Percentiles rank a stretch among this genome's conserved stretches.
phyloP scores from a whole-genome alignment of 306 rosid genomes.

The Casuarina cunninghamiana region DNA sequence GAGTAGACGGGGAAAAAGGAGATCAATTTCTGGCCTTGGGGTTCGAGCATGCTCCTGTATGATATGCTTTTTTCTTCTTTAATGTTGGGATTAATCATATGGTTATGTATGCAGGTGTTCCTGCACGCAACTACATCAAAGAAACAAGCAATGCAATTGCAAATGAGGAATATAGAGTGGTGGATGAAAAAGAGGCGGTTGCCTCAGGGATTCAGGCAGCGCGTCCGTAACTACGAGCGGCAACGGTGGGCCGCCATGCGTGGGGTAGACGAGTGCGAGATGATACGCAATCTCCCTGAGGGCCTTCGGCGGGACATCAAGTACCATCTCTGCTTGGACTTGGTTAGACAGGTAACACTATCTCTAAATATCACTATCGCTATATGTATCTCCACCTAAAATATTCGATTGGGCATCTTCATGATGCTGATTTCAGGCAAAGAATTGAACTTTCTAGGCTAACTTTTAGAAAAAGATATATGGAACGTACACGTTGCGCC shows the following conservation, averaged over 20 bases:
- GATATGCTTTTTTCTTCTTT: too few species aligned
- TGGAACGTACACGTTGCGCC: too few species aligned
- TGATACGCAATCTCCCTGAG: constrained; percentile 79
- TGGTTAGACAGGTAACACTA: constrained; percentile 67
- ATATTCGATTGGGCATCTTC: not conserved
- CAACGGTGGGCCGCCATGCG: constrained; percentile 94
- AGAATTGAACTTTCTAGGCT: too few species aligned
- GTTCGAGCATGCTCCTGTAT: too few species aligned
- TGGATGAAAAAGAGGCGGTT: constrained; percentile 88
- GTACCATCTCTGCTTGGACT: constrained; percentile 87
- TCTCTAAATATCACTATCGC: too few species aligned
- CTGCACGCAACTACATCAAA: constrained; percentile 87
- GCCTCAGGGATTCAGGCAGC: constrained; percentile 71
- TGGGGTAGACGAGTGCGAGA: constrained; percentile 82
- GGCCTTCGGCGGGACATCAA: constrained; percentile 91
- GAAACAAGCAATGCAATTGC: constrained; percentile 87
- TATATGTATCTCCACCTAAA: not conserved
- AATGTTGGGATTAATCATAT: too few species aligned
- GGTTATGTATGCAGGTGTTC: constrained; percentile 56
- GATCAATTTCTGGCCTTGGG: too few species aligned
- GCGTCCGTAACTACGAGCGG: constrained; percentile 83
- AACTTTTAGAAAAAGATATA: too few species aligned
- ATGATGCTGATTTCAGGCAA: not conserved
- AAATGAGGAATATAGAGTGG: constrained; percentile 95
- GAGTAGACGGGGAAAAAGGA: not conserved